These are phyloP conservation scores for Jaapia argillacea DNA, from an alignment of 768 basidiomycete genomes.

Conservation along the genomic window DNA sequence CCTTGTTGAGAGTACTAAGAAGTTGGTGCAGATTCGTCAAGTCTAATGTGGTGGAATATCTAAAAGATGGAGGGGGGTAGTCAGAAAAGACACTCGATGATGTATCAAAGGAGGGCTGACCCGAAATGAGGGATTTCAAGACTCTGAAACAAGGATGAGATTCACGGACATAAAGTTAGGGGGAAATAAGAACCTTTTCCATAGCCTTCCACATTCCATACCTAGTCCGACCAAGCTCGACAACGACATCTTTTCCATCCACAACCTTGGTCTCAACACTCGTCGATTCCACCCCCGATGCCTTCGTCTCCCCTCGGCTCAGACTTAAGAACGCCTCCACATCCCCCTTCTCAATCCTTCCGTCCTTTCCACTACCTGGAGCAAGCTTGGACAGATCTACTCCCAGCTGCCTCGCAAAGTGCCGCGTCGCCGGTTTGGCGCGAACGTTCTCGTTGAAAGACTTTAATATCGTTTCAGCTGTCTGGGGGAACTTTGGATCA, in stretches of 20 bases:
- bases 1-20: conserved; percentile 51
- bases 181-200: conserved; percentile 46
- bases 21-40: conserved; percentile 57
- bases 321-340: conserved; percentile 47
- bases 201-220: conserved; percentile 88
- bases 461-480: conserved; percentile 3
- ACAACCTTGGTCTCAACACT: conserved; percentile 7
- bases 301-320: conserved; percentile 13
- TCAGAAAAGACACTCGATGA: too few species aligned
- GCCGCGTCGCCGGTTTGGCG: conserved; percentile 69
- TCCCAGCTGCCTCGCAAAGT: conserved; percentile 57
- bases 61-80: conserved; percentile 20
- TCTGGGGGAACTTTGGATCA: conserved; percentile 40
- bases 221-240: conserved; percentile 69
- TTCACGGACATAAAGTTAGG: neutral
- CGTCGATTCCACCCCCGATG: too few species aligned
- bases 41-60: conserved; percentile 70
- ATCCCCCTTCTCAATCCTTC: conserved; percentile 67
- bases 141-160: conserved; percentile 35
- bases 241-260: conserved; percentile 33
- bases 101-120: too few species aligned
- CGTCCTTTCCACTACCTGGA: conserved; percentile 65
- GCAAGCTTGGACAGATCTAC: conserved; percentile 48
- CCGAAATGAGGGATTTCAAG: conserved; percentile 83
- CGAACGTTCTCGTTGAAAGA: conserved; percentile 30